A percentile compares a stretch with the other conserved stretches of the same genome.
phyloP scores from a whole-genome alignment of 768 basidiomycete species.

The Albatrellus ellisii region DNA sequence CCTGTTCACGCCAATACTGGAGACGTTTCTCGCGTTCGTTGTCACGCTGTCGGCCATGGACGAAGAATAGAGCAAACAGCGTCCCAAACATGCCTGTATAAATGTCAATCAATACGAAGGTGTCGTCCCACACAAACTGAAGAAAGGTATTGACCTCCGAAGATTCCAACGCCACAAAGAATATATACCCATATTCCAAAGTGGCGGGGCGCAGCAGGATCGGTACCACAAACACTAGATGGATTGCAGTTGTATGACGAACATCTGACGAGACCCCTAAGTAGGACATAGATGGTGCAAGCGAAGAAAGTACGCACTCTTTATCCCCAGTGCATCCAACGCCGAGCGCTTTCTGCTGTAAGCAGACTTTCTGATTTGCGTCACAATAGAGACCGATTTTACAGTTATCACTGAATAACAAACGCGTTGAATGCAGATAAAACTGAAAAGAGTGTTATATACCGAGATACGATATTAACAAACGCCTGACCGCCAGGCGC shows the following conservation, averaged over 20 bases:
- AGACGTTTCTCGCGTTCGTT: slow-evolving; percentile 70
- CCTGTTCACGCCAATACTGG: slow-evolving; percentile 88
- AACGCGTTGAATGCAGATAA: background rate
- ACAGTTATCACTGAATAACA: slow-evolving; percentile 50
- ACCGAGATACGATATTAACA: slow-evolving; percentile 76
- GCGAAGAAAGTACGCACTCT: slow-evolving; percentile 25
- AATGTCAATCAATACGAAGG: background rate
- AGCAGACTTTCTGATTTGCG: slow-evolving; percentile 39
- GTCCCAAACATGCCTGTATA: slow-evolving; percentile 60
- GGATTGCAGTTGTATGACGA: slow-evolving; percentile 59
- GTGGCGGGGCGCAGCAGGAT: slow-evolving; percentile 46
- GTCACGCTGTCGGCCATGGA: slow-evolving; percentile 62
- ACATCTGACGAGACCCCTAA: slow-evolving; percentile 40
- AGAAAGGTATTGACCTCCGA: slow-evolving; percentile 35
- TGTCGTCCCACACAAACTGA: background rate
- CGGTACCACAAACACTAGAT: slow-evolving; percentile 45
- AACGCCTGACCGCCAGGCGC: slow-evolving; percentile 39
- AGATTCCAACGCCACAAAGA: slow-evolving; percentile 56
- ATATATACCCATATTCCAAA: slow-evolving; percentile 60
- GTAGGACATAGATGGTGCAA: slow-evolving; percentile 27
- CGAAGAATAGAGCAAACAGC: slow-evolving; percentile 50
- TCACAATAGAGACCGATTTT: slow-evolving; percentile 67
- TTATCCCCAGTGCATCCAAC: slow-evolving; percentile 50
- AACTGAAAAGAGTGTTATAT: background rate
- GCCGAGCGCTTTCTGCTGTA: slow-evolving; percentile 42